phyloP scores from a whole-genome alignment of 495 filamentous ascomycete species.

The Pyrenopolyporus hunteri region DNA sequence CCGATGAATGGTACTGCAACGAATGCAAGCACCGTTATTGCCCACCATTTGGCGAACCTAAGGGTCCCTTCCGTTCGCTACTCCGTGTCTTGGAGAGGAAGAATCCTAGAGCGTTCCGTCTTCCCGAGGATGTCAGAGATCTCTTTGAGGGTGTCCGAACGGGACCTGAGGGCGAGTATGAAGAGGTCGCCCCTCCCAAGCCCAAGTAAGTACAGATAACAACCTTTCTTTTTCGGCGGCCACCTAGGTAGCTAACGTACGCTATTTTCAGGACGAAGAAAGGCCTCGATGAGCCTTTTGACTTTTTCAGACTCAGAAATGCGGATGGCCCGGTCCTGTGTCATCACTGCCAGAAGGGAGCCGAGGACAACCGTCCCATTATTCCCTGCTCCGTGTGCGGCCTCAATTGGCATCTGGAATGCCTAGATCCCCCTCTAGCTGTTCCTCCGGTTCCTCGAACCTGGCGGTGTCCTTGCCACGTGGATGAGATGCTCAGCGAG shows the following conservation, averaged over 20 bases:
- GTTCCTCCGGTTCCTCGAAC: constrained; percentile 71
- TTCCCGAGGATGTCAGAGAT: constrained; percentile 71
- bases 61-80: constrained; percentile 62
- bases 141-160: constrained; percentile 76
- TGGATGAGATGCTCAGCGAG: constrained; percentile 60
- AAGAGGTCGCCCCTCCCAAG: constrained; percentile 60
- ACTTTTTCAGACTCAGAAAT: constrained; percentile 69
- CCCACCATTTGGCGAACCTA: constrained; percentile 47
- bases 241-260: constrained; percentile 40
- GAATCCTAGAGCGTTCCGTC: constrained; percentile 73
- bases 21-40: constrained; percentile 60
- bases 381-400: constrained; percentile 84
- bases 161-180: constrained; percentile 78
- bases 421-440: constrained; percentile 82
- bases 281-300: constrained; percentile 67
- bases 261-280: constrained; percentile 48
- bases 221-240: neutral
- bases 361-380: constrained; percentile 63
- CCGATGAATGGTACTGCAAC: constrained; percentile 85
- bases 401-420: constrained; percentile 88
- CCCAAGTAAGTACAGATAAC: constrained; percentile 41
- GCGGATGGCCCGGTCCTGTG: constrained; percentile 75
- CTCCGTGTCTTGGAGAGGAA: constrained; percentile 64
- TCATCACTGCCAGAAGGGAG: constrained; percentile 67
- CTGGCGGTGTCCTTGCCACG: constrained; percentile 91